Evolutionary conservation across 305 asterid genomes (phyloP).

Genomic region (Coffea humblotiana): DNA sequence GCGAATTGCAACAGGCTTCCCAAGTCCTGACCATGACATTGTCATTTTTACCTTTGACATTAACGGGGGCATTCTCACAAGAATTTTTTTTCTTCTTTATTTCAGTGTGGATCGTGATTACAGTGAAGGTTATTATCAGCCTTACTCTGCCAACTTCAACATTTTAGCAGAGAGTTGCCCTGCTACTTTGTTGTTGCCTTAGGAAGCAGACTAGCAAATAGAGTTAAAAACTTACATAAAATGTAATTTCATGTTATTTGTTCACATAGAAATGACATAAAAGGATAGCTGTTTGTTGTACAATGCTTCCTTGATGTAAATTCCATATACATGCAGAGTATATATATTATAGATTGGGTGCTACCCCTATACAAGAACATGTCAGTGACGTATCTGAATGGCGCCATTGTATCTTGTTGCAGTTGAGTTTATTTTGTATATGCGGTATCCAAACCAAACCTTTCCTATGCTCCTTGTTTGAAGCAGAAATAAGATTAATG

Average conservation of each 20-base stretch:
- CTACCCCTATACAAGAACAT: not conserved
- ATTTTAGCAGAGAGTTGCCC: constrained; percentile 11
- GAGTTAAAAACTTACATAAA: not conserved
- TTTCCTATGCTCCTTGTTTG: not conserved
- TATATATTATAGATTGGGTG: not conserved
- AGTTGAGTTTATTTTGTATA: not conserved
- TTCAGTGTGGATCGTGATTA: constrained; percentile 46
- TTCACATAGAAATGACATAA: not conserved
- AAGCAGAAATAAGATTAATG: not conserved
- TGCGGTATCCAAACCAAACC: not conserved
- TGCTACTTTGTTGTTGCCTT: constrained; percentile 17
- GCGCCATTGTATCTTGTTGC: not conserved
- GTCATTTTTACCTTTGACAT: constrained; percentile 33
- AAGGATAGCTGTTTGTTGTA: not conserved
- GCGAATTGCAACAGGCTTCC: constrained; percentile 80
- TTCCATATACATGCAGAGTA: not conserved
- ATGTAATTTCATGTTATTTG: not conserved
- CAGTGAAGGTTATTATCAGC: constrained; percentile 15
- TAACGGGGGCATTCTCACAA: constrained; percentile 38
- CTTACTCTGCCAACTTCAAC: constrained; percentile 16
- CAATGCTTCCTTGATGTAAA: not conserved
- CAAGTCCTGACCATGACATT: constrained; percentile 44
- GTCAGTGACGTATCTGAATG: not conserved
- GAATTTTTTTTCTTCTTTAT: constrained; percentile 43
- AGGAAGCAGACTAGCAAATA: constrained; percentile 9